A percentile compares a stretch with the other conserved stretches of the same genome.
phyloP scores from a whole-genome alignment of 441 rosid species.

The Kokia cookei region DNA sequence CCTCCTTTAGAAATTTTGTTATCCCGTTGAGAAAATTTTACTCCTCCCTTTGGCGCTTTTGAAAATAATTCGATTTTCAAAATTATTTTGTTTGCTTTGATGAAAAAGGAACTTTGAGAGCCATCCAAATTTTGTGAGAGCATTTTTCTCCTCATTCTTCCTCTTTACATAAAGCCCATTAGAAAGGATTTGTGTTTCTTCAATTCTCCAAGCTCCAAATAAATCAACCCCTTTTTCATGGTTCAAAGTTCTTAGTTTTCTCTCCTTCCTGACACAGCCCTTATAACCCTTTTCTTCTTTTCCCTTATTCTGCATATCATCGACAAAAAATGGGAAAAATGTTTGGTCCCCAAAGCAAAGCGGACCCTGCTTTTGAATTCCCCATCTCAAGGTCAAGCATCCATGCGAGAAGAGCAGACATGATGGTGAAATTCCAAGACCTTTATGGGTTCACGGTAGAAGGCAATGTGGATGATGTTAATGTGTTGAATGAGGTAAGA shows the following conservation, averaged over 20 bases:
- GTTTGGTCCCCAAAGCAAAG: constrained; percentile 59
- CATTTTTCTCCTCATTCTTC: not conserved
- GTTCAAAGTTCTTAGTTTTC: constrained; percentile 29
- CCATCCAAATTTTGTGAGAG: not conserved
- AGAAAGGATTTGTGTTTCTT: constrained; percentile 1
- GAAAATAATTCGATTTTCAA: not conserved
- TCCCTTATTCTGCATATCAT: constrained; percentile 17
- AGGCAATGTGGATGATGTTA: constrained; percentile 98
- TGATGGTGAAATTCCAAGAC: constrained; percentile 89
- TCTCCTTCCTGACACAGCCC: constrained; percentile 33
- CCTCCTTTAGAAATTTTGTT: not conserved
- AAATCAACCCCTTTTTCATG: constrained; percentile 39
- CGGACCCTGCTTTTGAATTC: constrained; percentile 63
- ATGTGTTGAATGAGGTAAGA: constrained; percentile 85
- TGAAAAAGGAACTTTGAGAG: not conserved
- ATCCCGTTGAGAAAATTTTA: not conserved
- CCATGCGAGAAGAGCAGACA: constrained; percentile 56
- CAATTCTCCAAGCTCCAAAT: constrained; percentile 3
- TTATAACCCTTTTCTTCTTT: not conserved
- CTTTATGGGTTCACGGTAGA: constrained; percentile 88
- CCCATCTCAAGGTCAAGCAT: constrained; percentile 59
- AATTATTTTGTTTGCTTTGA: not conserved
- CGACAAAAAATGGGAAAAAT: constrained; percentile 15
- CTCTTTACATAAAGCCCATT: constrained; percentile 12
- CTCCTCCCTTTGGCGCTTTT: not conserved